These are phyloP conservation scores for Rhytidhysteron rufulum DNA, from an alignment of 2,329 filamentous ascomycete species.

Conservation along the genomic window DNA sequence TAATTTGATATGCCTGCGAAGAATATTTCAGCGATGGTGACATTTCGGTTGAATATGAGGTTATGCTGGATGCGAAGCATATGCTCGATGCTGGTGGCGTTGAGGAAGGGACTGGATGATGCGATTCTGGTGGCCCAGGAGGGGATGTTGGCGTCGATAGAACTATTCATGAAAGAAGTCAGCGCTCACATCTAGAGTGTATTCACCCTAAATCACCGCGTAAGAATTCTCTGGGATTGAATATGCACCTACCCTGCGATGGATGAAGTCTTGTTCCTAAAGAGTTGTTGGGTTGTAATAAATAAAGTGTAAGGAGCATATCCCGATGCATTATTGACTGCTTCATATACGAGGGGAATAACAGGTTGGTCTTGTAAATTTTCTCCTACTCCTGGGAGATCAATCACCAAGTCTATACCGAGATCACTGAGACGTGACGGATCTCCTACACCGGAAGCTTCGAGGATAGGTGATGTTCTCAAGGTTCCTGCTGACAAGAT, in stretches of 20 bases:
- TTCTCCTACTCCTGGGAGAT: slow-evolving; percentile 25
- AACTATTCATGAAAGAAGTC: background rate
- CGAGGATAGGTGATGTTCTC: slow-evolving; percentile 29
- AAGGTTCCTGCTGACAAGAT: slow-evolving; percentile 34
- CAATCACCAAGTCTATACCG: slow-evolving; percentile 5
- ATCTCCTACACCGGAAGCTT: slow-evolving; percentile 36
- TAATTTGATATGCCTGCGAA: slow-evolving; percentile 22
- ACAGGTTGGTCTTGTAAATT: slow-evolving; percentile 34
- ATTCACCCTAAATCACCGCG: too few relatives aligned
- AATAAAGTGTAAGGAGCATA: slow-evolving; percentile 36
- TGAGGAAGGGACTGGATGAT: background rate
- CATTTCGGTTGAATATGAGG: slow-evolving; percentile 40
- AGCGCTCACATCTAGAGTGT: too few relatives aligned
- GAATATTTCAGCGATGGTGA: slow-evolving; percentile 44
- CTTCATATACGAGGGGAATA: slow-evolving; percentile 19
- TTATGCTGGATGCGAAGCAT: slow-evolving; percentile 37
- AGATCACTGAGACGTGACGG: slow-evolving; percentile 16
- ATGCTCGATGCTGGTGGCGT: slow-evolving; percentile 3
- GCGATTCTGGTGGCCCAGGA: background rate
- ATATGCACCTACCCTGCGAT: too few relatives aligned
- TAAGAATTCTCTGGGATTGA: too few relatives aligned
- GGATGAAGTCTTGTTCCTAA: too few relatives aligned
- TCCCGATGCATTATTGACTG: slow-evolving; percentile 33
- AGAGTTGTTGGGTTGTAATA: slow-evolving; percentile 32
- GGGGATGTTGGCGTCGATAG: background rate